Evolutionary conservation across 768 basidiomycete species (phyloP).

Genomic region (Mycena albidolilacea): DNA sequence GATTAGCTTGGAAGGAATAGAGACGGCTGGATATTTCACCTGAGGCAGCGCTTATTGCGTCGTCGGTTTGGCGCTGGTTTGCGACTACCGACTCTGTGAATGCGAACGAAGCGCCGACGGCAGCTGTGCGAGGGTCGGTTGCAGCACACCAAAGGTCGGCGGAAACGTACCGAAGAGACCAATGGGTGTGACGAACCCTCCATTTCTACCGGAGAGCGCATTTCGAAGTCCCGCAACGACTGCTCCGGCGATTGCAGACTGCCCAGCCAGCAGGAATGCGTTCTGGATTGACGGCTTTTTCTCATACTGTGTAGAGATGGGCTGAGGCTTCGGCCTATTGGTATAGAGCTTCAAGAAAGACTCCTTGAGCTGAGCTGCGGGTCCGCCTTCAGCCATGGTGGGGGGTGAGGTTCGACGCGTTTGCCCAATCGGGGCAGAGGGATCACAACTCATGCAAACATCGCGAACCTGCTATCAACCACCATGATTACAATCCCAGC

Average conservation of each 20-base stretch:
- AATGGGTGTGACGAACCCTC: constrained; percentile 91
- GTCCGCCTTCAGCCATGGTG: constrained; percentile 18
- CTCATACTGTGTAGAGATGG: constrained; percentile 13
- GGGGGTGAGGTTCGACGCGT: neutral
- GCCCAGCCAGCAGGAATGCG: constrained; percentile 30
- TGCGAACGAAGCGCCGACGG: constrained; percentile 90
- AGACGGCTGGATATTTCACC: constrained; percentile 45
- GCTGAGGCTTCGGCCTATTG: neutral
- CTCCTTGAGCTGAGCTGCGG: constrained; percentile 22
- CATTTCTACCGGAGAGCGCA: constrained; percentile 83
- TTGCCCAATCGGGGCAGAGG: neutral
- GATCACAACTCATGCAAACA: neutral
- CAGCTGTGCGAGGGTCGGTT: constrained; percentile 65
- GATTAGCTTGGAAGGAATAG: neutral
- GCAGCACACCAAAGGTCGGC: constrained; percentile 7
- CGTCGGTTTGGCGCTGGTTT: constrained; percentile 84
- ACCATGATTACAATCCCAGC: neutral
- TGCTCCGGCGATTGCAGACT: constrained; percentile 46
- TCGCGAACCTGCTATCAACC: neutral
- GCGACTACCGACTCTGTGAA: constrained; percentile 86
- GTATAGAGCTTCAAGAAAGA: neutral
- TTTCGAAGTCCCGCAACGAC: constrained; percentile 84
- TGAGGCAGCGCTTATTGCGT: constrained; percentile 85
- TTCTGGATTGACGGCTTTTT: constrained; percentile 21
- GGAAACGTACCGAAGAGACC: constrained; percentile 88